phyloP scores from a whole-genome alignment of 2,329 filamentous ascomycete species.

The Apiospora arundinis region DNA sequence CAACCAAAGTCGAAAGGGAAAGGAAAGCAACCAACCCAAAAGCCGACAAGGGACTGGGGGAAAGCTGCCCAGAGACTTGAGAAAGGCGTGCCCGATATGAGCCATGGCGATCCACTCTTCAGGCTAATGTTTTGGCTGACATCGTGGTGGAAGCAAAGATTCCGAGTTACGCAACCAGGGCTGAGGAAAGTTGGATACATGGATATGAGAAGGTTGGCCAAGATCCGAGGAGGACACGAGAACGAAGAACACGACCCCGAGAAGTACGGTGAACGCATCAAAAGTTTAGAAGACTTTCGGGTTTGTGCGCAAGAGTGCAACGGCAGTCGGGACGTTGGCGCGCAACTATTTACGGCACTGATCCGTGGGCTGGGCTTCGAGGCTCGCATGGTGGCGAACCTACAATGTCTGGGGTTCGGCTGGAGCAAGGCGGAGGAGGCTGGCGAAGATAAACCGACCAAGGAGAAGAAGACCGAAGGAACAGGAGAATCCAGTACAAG shows the following conservation, averaged over 20 bases:
- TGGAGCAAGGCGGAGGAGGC: conserved; percentile 90
- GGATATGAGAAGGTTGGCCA: conserved; percentile 74
- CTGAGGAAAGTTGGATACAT: conserved; percentile 92
- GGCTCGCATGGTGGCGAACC: conserved; percentile 79
- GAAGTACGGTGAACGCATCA: conserved; percentile 78
- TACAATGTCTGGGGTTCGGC: conserved; percentile 88
- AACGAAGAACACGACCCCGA: conserved; percentile 66
- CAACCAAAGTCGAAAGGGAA: conserved; percentile 45
- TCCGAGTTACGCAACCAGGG: conserved; percentile 77
- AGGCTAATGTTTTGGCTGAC: conserved; percentile 77
- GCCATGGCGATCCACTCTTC: conserved; percentile 81
- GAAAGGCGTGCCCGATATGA: conserved; percentile 75
- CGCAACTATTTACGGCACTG: conserved; percentile 88
- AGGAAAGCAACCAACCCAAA: conserved; percentile 36
- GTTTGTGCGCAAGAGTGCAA: conserved; percentile 70
- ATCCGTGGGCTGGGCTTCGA: conserved; percentile 82
- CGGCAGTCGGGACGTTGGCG: conserved; percentile 86
- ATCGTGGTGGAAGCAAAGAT: conserved; percentile 88
- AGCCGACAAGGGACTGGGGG: conserved; percentile 71
- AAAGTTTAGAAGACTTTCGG: conserved; percentile 71
- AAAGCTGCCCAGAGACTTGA: conserved; percentile 72
- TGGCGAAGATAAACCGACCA: conserved; percentile 53
- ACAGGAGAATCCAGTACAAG: conserved; percentile 26
- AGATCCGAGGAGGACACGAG: conserved; percentile 74
- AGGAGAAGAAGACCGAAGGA: conserved; percentile 26